These are phyloP conservation scores for Scytalidium sp. DNA, from an alignment of 2,329 filamentous ascomycete species.

Conservation along the genomic window DNA sequence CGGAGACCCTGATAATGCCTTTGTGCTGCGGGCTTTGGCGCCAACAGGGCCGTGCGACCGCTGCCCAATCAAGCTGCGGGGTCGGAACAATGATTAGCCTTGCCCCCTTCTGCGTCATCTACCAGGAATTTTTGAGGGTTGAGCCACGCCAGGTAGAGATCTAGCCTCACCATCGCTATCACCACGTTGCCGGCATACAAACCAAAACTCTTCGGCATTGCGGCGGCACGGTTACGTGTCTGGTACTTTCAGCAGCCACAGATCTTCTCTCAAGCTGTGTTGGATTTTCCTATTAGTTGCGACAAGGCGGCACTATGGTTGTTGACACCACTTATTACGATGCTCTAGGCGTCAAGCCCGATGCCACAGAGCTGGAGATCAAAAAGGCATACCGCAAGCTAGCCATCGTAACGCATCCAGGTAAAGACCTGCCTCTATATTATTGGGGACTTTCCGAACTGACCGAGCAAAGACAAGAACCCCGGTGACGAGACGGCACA, in stretches of 20 bases:
- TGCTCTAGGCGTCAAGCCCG: slow-evolving; percentile 77
- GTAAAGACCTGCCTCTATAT: slow-evolving; percentile 11
- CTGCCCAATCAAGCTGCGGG: neutral
- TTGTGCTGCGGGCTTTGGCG: too few relatives aligned
- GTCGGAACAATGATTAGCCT: neutral
- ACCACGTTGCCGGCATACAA: too few relatives aligned
- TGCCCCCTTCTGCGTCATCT: neutral
- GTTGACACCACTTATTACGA: slow-evolving; percentile 48
- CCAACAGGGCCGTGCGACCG: too few relatives aligned
- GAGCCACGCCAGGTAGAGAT: neutral
- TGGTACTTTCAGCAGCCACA: too few relatives aligned
- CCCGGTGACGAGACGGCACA: slow-evolving; percentile 92
- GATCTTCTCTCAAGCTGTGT: too few relatives aligned
- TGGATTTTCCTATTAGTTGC: neutral
- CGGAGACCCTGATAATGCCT: neutral
- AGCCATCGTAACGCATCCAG: slow-evolving; percentile 80
- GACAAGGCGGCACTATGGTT: slow-evolving; percentile 22
- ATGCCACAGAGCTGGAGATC: slow-evolving; percentile 86
- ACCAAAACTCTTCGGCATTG: too few relatives aligned
- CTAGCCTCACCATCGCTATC: too few relatives aligned
- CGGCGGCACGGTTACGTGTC: too few relatives aligned
- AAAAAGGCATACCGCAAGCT: slow-evolving; percentile 96
- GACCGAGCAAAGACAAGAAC: slow-evolving; percentile 74
- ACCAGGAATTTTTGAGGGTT: neutral
- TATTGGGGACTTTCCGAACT: neutral